A percentile compares a stretch with the other conserved stretches of the same genome.
phyloP scores from a whole-genome alignment of 2,329 filamentous ascomycete species.

The Claviceps purpurea region DNA sequence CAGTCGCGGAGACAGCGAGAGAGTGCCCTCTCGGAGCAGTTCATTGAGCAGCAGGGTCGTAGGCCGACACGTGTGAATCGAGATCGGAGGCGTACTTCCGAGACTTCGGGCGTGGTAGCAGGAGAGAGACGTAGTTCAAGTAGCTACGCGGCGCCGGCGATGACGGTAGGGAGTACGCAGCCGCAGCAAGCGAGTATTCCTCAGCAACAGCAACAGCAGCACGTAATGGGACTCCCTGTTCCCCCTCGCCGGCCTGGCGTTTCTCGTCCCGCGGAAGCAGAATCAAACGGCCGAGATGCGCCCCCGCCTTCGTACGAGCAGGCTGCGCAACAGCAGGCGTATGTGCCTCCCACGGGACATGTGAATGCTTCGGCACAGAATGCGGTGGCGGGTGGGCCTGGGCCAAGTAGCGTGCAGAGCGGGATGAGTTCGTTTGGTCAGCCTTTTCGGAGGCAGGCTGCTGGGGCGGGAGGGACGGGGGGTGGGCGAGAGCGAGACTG shows the following conservation, averaged over 20 bases:
- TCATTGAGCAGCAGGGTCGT: slow-evolving; percentile 50
- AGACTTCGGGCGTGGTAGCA: background rate
- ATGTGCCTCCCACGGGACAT: slow-evolving; percentile 38
- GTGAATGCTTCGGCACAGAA: slow-evolving; percentile 32
- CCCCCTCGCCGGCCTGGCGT: slow-evolving; percentile 24
- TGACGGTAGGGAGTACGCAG: background rate
- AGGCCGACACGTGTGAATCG: slow-evolving; percentile 16
- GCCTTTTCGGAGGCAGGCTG: slow-evolving; percentile 8
- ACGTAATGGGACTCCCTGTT: slow-evolving; percentile 30
- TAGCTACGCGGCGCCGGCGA: slow-evolving; percentile 5
- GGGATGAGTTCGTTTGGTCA: background rate
- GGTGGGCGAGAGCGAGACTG: slow-evolving; percentile 24
- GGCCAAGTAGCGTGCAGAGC: no score
- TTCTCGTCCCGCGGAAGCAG: slow-evolving; percentile 23
- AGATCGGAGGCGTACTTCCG: slow-evolving; percentile 6
- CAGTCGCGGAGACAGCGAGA: slow-evolving; percentile 52
- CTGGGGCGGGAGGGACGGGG: slow-evolving; percentile 2
- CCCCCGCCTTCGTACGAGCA: slow-evolving; percentile 43
- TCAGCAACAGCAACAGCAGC: slow-evolving; percentile 8
- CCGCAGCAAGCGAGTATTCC: slow-evolving; percentile 1
- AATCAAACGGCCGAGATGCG: slow-evolving; percentile 33
- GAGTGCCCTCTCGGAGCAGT: slow-evolving; percentile 54
- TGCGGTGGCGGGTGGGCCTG: background rate
- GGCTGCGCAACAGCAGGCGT: slow-evolving; percentile 36
- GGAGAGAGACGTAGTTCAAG: slow-evolving; percentile 14